Conservation (phyloP, 257 asterid genomes). For the Solanum pinnatisectum region DNA sequence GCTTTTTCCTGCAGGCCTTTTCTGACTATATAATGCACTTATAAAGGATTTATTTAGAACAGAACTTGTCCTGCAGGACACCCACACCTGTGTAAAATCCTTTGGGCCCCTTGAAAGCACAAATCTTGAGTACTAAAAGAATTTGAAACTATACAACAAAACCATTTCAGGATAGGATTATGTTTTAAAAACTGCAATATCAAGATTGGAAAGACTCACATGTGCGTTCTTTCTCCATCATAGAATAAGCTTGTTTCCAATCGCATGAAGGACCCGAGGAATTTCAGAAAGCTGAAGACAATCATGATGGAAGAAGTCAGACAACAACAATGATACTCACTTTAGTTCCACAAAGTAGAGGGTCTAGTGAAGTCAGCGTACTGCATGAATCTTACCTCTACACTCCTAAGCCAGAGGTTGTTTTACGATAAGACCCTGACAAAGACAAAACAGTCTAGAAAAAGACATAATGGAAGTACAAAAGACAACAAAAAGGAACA, state of each 20-base stretch:
- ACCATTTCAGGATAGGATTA: background rate
- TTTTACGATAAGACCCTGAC: no score
- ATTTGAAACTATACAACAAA: background rate
- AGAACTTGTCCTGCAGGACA: background rate
- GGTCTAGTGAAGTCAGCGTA: no score
- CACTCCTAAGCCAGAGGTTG: no score
- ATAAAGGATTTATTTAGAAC: background rate
- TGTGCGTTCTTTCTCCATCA: background rate
- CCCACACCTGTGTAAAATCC: background rate
- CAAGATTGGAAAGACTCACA: background rate
- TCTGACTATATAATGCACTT: background rate
- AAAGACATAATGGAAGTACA: no score
- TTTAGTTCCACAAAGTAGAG: no score
- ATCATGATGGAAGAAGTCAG: background rate
- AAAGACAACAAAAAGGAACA: no score
- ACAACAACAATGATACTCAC: no score
- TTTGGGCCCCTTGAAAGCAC: background rate
- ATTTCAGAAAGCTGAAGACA: background rate
- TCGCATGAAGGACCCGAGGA: background rate
- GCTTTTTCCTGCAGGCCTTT: background rate
- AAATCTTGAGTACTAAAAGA: background rate
- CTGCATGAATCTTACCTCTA: no score
- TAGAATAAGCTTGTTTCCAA: background rate
- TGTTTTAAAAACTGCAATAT: background rate
- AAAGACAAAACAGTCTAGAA: no score